Evolutionary conservation across 2,329 filamentous ascomycete species (phyloP).

Genomic region (Monilinia vaccinii-corymbosi): DNA sequence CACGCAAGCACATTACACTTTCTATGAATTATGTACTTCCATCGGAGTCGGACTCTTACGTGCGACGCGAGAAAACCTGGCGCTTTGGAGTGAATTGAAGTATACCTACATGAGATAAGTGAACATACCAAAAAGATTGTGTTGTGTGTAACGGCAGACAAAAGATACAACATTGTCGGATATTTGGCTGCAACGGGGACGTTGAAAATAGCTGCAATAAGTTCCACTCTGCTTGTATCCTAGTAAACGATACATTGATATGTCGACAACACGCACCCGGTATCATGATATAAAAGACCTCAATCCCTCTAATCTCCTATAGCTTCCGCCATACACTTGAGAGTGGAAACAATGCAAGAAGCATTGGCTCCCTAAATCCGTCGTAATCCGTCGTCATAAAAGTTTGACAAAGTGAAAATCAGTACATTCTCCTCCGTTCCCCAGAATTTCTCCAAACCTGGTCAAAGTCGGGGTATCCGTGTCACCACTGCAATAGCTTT

Average conservation of each 20-base stretch:
- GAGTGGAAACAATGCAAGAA: neutral
- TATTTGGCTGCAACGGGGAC: neutral
- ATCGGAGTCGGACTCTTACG: neutral
- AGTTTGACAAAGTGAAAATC: neutral
- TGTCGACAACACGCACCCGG: neutral
- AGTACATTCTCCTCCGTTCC: neutral
- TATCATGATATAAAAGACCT: neutral
- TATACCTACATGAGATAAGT: neutral
- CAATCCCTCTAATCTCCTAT: neutral
- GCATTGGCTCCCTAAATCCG: neutral
- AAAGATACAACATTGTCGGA: neutral
- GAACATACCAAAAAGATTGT: neutral
- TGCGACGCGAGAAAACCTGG: neutral
- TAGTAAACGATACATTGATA: neutral
- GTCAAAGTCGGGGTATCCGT: neutral
- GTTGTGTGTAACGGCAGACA: neutral
- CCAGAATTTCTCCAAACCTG: neutral
- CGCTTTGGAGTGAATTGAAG: neutral
- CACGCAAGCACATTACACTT: slow-evolving; percentile 5
- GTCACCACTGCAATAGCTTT: neutral
- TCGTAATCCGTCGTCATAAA: neutral
- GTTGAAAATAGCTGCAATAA: neutral
- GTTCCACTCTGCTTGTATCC: neutral
- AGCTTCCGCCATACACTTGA: neutral
- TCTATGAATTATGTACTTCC: neutral